Conservation (phyloP, 441 rosid species). For the Jatropha multifida region DNA sequence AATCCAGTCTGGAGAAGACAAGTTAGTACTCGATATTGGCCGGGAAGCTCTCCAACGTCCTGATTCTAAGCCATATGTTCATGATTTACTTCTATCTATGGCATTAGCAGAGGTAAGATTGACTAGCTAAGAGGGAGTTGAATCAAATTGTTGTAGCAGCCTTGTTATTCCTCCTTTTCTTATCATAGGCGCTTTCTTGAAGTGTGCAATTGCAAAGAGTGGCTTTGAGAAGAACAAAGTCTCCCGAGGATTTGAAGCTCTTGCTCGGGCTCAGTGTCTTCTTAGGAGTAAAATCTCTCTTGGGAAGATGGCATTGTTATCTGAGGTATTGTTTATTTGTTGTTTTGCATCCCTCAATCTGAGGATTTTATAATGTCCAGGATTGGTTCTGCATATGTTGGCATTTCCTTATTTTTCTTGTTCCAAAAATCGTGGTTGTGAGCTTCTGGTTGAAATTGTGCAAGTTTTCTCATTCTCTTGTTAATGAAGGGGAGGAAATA, state of each 20-base stretch:
- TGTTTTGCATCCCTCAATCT: conserved; percentile 4
- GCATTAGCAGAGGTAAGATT: conserved; percentile 91
- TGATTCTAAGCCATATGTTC: conserved; percentile 76
- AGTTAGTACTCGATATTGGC: conserved; percentile 77
- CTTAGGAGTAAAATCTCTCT: conserved; percentile 85
- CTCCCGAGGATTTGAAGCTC: conserved; percentile 95
- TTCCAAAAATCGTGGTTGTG: conserved; percentile 2
- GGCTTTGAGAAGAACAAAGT: conserved; percentile 85
- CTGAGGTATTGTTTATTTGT: conserved; percentile 56
- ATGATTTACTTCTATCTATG: conserved; percentile 87
- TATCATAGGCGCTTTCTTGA: conserved; percentile 71
- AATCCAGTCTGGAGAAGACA: conserved; percentile 87
- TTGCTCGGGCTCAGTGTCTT: conserved; percentile 90
- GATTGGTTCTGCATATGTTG: conserved; percentile 7
- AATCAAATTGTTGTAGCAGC: conserved; percentile 33
- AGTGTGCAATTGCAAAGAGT: conserved; percentile 93
- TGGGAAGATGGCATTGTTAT: conserved; percentile 65
- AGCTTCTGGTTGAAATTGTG: not conserved
- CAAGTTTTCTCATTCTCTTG: not conserved
- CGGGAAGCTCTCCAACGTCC: conserved; percentile 69
- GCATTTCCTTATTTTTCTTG: conserved; percentile 5
- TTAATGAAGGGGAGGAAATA: conserved; percentile 5
- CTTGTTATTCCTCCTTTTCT: conserved; percentile 64
- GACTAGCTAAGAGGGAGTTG: conserved; percentile 33
- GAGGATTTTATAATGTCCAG: conserved; percentile 9